phyloP scores from a whole-genome alignment of 2,329 filamentous ascomycete genomes.

The Drechslerella dactyloides region DNA sequence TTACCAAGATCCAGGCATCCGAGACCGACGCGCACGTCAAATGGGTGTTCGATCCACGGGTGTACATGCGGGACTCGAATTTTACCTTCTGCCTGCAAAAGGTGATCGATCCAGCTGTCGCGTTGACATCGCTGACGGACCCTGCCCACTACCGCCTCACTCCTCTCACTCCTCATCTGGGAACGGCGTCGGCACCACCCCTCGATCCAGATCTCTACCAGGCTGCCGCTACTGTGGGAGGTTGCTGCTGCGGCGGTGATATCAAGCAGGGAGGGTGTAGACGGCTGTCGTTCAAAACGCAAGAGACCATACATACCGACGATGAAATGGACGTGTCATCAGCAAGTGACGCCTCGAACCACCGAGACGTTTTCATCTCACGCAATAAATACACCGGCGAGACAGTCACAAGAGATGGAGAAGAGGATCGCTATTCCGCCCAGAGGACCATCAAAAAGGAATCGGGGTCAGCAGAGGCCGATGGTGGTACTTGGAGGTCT shows the following conservation, averaged over 20 bases:
- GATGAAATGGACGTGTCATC: not conserved
- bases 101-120: conserved; percentile 11
- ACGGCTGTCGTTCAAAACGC: not conserved
- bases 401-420: no score
- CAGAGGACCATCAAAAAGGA: not conserved
- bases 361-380: not conserved
- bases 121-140: not conserved
- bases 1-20: conserved; percentile 1
- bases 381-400: no score
- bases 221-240: not conserved
- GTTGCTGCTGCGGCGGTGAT: not conserved
- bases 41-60: conserved; percentile 2
- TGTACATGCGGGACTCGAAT: not conserved
- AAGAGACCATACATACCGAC: not conserved
- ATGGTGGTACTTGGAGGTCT: no score
- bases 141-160: conserved; percentile 3
- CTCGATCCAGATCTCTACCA: not conserved
- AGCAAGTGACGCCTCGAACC: not conserved
- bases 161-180: not conserved
- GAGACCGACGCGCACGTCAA: not conserved
- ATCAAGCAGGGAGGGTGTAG: not conserved
- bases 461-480: no score
- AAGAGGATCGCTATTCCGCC: not conserved
- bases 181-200: not conserved
- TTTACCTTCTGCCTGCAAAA: conserved; percentile 16